Evolutionary conservation across 2,329 filamentous ascomycete species (phyloP).

Genomic region (Fusarium tanahbumbuense): DNA sequence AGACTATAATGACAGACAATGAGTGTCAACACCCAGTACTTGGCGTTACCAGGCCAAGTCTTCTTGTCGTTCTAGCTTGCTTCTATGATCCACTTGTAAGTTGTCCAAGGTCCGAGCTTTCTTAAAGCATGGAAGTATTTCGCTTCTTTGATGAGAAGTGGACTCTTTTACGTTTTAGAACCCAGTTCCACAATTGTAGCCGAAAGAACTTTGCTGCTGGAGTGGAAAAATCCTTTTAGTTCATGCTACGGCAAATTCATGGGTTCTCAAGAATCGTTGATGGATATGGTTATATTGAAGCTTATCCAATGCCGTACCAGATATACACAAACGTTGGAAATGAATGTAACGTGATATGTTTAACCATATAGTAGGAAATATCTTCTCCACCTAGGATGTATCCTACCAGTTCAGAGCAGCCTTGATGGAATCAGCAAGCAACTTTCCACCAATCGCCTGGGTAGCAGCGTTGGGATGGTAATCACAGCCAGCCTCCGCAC

Average conservation of each 20-base stretch:
- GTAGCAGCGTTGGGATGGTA: slow-evolving; percentile 57
- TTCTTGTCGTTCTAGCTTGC: background rate
- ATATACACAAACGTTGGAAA: background rate
- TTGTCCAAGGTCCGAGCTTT: background rate
- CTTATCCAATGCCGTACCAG: background rate
- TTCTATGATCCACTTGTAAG: background rate
- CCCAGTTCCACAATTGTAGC: background rate
- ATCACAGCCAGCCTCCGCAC: slow-evolving; percentile 55
- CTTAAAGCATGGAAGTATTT: background rate
- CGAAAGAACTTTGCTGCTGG: background rate
- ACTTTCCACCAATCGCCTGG: slow-evolving; percentile 47
- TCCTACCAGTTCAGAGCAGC: slow-evolving; percentile 24
- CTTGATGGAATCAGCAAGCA: slow-evolving; percentile 47
- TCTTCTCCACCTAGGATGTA: too few species aligned
- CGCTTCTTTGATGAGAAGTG: background rate
- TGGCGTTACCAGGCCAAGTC: background rate
- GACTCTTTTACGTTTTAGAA: background rate
- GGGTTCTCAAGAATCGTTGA: background rate
- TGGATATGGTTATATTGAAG: background rate
- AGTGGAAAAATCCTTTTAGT: background rate
- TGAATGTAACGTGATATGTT: background rate
- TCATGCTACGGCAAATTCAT: background rate
- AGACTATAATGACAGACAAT: background rate
- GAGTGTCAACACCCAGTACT: background rate
- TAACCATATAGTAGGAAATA: rapidly evolving